Evolutionary conservation across 2,329 filamentous ascomycete genomes (phyloP), one percentile per base, ranked within the genome.

Genomic region (Ceratocystis eucalypticola): DNA sequence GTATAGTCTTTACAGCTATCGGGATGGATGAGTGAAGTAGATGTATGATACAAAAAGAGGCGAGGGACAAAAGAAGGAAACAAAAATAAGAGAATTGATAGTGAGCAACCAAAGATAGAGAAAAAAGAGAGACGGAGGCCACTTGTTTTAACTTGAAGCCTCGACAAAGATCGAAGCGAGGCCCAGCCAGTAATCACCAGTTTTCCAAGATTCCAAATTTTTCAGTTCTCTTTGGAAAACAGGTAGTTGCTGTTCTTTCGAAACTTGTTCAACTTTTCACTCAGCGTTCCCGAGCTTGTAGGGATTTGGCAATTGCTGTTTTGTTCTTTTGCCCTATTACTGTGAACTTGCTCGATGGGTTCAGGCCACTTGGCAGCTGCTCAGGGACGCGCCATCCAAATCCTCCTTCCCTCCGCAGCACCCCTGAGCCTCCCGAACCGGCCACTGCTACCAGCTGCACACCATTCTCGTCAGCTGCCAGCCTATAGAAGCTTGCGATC

Each of bases 101-200:
- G 20, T 17, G 71, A 69, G 33, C 65, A 62, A 63, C 61, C 50
- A 68, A 70, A 66, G 61, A 59, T 69, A 67, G 48, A 44, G 53
- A 65, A 66, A 68, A 61, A 65, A 68, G 62, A 70, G 50, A 66
- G 67, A 67, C 59, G 70, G 70, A 69, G 67, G 20, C 45, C 45
- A 46, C 33, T 44, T 28, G 25, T 25, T 68, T 68, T 69, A 71
- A 69, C 10, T 44, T 57, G 61, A 61, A 69, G 59, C 48, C 46
- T 65, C 48, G 37, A 41, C 37, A 20, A 22, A 28, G 45, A 62
- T 22, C 69, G 69, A 70, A 70, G 30, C 46, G 62, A 63, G 69
- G 55, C 46, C 37, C 33, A 59, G 65, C 65, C 67, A 62, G 64
- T 15, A 68, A 69, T 25, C 48, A 53, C 48, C 48, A 53, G 20